Base-by-base conservation (phyloP, 495 filamentous ascomycete genomes). In the Wilcoxina mikolae region DNA sequence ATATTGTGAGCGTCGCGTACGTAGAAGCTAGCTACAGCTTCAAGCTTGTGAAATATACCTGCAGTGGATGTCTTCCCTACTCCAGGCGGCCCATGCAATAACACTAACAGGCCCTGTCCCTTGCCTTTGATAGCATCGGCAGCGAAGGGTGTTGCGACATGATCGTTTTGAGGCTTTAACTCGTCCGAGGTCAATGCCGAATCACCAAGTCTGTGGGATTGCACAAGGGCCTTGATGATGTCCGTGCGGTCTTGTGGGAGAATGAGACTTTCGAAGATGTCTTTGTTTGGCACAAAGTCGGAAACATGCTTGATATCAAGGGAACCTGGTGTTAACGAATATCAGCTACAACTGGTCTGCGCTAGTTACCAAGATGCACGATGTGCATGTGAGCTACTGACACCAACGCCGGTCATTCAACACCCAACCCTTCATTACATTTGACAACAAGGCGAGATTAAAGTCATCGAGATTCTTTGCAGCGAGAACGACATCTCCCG, bases 71-170 rank as follows among this genome's bases (percentile, higher is more conserved):
- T 86, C 67, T 85, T 85, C 25, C 82, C 82, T 0, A 79, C 81
- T 15, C 82, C 81, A 2, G 81, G 81, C 1, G 82, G 81, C 1
- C 82, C 83, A 49, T 84, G 81, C 0, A 85, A 72, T 0, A 85
- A 81, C 43, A 76, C 76, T n/a, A 86, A 82, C 3, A 88, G 76
- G 11, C 83, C 84, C 50, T 79, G 78, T 44, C 83, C 84, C 58
- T 87, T 87, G 58, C 84, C 84, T 63, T 82, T 78, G 44, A 88
- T 85, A 26, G 87, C 81, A 60, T 87, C 82, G 65, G 87, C 86
- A n/a, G 51, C 15, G 25, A 24, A 93, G 87, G 5, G 7, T 25
- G 24, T n/a, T n/a, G n/a, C n/a, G n/a, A n/a, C n/a, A n/a, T n/a
- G n/a, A n/a, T n/a, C n/a, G n/a, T n/a, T n/a, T n/a, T n/a, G n/a